Percentiles rank a stretch among this genome's conserved stretches.
Conservation (phyloP, 768 basidiomycete species). For the Pleurotus platypus region DNA sequence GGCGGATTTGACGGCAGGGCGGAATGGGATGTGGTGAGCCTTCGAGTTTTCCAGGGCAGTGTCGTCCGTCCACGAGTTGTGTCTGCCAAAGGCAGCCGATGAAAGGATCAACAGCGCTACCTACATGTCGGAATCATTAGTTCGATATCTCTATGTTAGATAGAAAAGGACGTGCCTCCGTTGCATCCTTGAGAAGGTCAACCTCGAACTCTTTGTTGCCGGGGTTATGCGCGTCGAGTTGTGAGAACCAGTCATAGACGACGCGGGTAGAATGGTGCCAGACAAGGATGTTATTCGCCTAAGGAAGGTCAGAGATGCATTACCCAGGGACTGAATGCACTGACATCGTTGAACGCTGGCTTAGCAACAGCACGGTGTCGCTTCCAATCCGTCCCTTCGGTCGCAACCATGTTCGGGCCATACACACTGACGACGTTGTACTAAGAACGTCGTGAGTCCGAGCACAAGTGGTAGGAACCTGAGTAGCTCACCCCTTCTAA, state of each 20-base stretch:
- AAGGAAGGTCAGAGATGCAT: neutral
- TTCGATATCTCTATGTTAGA: neutral
- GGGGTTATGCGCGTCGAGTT: slow-evolving; percentile 23
- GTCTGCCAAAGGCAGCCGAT: slow-evolving; percentile 28
- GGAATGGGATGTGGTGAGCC: slow-evolving; percentile 25
- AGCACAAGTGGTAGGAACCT: neutral
- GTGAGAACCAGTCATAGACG: slow-evolving; percentile 37
- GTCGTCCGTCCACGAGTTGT: slow-evolving; percentile 21
- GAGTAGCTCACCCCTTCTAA: slow-evolving; percentile 24
- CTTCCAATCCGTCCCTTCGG: slow-evolving; percentile 42
- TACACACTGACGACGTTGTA: slow-evolving; percentile 42
- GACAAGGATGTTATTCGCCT: slow-evolving; percentile 44
- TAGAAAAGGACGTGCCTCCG: slow-evolving; percentile 14
- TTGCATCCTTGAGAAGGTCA: slow-evolving; percentile 20
- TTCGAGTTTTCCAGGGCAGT: slow-evolving; percentile 7
- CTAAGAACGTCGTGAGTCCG: slow-evolving; percentile 8
- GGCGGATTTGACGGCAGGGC: slow-evolving; percentile 15
- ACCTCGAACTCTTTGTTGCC: slow-evolving; percentile 7
- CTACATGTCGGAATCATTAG: slow-evolving; percentile 10
- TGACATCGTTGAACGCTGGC: slow-evolving; percentile 47
- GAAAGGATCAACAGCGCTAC: slow-evolving; percentile 23
- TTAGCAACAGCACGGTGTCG: slow-evolving; percentile 40
- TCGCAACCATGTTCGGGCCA: slow-evolving; percentile 39
- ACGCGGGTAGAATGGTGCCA: slow-evolving; percentile 43
- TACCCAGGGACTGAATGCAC: neutral